Evolutionary conservation across 495 filamentous ascomycete species (phyloP).

Genomic region (Aspergillus sclerotioniger): DNA sequence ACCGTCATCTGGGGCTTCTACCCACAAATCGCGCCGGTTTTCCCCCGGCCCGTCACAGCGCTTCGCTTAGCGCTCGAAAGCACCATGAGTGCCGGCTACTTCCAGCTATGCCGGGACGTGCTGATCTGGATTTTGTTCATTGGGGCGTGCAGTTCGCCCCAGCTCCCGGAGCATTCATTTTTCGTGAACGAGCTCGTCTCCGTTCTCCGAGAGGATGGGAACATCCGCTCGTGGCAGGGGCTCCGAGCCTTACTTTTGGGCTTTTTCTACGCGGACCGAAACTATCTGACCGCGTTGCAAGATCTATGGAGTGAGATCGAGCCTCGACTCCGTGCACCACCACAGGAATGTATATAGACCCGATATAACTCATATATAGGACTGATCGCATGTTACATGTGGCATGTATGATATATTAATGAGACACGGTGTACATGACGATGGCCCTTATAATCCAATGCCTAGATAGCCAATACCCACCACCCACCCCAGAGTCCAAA

Average conservation of each 20-base stretch:
- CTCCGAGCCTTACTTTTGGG: constrained; percentile 34
- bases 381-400: not conserved
- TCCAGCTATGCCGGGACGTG: constrained; percentile 36
- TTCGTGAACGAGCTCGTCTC: constrained; percentile 39
- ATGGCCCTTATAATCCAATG: not conserved
- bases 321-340: constrained; percentile 9
- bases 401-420: constrained; percentile 18
- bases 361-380: not conserved
- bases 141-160: constrained; percentile 35
- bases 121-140: constrained; percentile 45
- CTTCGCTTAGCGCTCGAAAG: constrained; percentile 38
- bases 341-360: constrained; percentile 18
- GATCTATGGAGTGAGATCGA: constrained; percentile 42
- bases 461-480: not conserved
- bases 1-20: constrained; percentile 48
- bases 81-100: constrained; percentile 37
- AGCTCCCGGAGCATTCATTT: constrained; percentile 31
- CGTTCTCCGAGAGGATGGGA: constrained; percentile 26
- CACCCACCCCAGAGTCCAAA: not conserved
- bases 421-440: constrained; percentile 22
- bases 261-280: constrained; percentile 45
- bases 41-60: constrained; percentile 39
- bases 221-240: constrained; percentile 40
- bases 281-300: constrained; percentile 32
- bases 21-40: constrained; percentile 38